Evolutionary conservation across 306 rosid genomes (phyloP).

Genomic region (Arachis stenosperma): DNA sequence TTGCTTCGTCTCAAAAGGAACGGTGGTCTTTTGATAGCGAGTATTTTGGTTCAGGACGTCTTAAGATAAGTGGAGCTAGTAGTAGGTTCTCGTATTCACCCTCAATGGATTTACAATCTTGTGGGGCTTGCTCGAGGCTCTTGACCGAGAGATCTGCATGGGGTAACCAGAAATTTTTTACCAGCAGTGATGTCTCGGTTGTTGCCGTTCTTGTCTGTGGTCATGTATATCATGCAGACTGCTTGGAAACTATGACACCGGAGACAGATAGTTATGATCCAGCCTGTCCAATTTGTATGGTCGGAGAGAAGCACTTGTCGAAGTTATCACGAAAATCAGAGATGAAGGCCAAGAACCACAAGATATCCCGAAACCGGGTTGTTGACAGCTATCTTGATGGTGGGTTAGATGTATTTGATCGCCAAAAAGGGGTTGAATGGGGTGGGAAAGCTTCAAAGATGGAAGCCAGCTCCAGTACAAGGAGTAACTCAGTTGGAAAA

Average conservation of each 20-base stretch:
- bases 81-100: slow-evolving; percentile 75
- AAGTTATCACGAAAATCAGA: slow-evolving; percentile 58
- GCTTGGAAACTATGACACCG: slow-evolving; percentile 68
- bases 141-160: slow-evolving; percentile 67
- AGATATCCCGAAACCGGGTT: slow-evolving; percentile 63
- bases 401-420: slow-evolving; percentile 54
- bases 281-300: slow-evolving; percentile 67
- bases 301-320: slow-evolving; percentile 63
- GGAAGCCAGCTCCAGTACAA: slow-evolving; percentile 71
- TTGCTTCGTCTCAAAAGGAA: slow-evolving; percentile 80
- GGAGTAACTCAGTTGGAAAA: slow-evolving; percentile 52
- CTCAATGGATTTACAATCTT: slow-evolving; percentile 59
- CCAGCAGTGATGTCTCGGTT: slow-evolving; percentile 57
- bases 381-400: slow-evolving; percentile 64
- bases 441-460: slow-evolving; percentile 52
- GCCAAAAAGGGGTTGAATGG: slow-evolving; percentile 41
- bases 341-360: slow-evolving; percentile 54
- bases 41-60: slow-evolving; percentile 59
- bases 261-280: slow-evolving; percentile 71
- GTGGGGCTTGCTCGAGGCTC: slow-evolving; percentile 71
- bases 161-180: slow-evolving; percentile 61
- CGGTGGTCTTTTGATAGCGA: slow-evolving; percentile 90
- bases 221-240: slow-evolving; percentile 73
- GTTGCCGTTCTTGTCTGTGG: slow-evolving; percentile 74
- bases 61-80: slow-evolving; percentile 67